Percentiles rank a stretch among this genome's conserved stretches.
phyloP scores from a whole-genome alignment of 495 filamentous ascomycete genomes.

The Lineolata rhizophorae region DNA sequence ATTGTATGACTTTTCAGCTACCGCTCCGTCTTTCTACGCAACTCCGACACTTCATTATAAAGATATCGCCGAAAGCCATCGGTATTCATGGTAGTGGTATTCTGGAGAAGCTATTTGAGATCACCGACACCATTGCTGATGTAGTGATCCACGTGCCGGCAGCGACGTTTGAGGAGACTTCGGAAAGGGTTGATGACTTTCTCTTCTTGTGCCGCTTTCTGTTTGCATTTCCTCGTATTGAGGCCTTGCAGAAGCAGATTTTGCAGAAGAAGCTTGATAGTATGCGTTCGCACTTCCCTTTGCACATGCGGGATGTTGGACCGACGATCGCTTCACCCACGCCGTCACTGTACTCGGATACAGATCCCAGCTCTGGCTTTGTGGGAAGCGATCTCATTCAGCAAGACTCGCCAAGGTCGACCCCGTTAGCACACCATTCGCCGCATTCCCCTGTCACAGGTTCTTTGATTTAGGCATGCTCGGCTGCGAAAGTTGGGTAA shows the following conservation, averaged over 20 bases:
- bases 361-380: too few relatives aligned
- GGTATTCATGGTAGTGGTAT: constrained; percentile 41
- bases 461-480: too few relatives aligned
- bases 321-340: too few relatives aligned
- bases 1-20: constrained; percentile 32
- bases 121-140: constrained; percentile 32
- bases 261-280: constrained; percentile 8
- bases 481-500: too few relatives aligned
- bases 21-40: constrained; percentile 33
- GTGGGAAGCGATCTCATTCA: too few relatives aligned
- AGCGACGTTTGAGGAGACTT: constrained; percentile 5
- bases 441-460: too few relatives aligned
- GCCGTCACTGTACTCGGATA: too few relatives aligned
- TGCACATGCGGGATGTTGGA: too few relatives aligned
- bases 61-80: constrained; percentile 28
- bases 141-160: constrained; percentile 20
- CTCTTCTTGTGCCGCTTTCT: constrained; percentile 9
- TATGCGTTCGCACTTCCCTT: too few relatives aligned
- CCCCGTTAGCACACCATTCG: too few relatives aligned
- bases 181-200: constrained; percentile 8
- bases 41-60: constrained; percentile 29
- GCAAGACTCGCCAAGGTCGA: too few relatives aligned
- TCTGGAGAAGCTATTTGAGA: constrained; percentile 33
- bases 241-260: constrained; percentile 3
- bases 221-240: constrained; percentile 5